A percentile compares a stretch with the other conserved stretches of the same genome.
Evolutionary conservation across 2,329 filamentous ascomycete genomes (phyloP).

Genomic region (Tolypocladium sp.): DNA sequence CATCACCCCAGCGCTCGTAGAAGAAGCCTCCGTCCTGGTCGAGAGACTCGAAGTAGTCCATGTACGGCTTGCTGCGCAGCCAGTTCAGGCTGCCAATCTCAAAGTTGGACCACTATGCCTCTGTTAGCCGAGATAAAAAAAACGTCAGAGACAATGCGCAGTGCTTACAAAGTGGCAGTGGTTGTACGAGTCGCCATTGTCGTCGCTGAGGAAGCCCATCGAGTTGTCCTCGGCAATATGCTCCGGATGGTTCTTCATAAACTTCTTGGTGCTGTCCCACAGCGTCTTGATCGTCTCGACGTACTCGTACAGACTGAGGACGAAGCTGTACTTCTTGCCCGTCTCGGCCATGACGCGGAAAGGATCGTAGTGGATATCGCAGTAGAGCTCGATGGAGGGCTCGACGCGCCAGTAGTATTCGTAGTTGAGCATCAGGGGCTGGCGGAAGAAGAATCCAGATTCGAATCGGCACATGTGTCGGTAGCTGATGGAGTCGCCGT

Average conservation of each 20-base stretch:
- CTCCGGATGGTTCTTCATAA: conserved; percentile 83
- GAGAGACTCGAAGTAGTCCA: conserved; percentile 82
- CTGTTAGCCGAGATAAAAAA: conserved; percentile 8
- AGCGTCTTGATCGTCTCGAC: conserved; percentile 91
- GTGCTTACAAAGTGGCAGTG: conserved; percentile 83
- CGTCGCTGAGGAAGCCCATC: conserved; percentile 85
- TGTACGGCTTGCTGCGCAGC: conserved; percentile 81
- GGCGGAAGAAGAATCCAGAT: conserved; percentile 98
- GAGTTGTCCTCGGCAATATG: conserved; percentile 78
- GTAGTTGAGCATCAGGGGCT: conserved; percentile 87
- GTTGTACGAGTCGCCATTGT: conserved; percentile 88
- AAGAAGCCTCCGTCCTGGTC: conserved; percentile 95
- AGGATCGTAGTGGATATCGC: conserved; percentile 89
- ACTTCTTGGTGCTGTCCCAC: conserved; percentile 92
- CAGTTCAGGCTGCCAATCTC: conserved; percentile 92
- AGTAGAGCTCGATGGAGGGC: conserved; percentile 92
- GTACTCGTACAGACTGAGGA: conserved; percentile 93
- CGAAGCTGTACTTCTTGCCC: conserved; percentile 97
- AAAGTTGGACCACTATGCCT: conserved; percentile 88
- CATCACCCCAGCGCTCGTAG: conserved; percentile 97
- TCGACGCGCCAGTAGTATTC: conserved; percentile 99
- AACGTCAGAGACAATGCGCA: not conserved
- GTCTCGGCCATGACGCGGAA: conserved; percentile 96
- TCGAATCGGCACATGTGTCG: conserved; percentile 99
- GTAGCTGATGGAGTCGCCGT: conserved; percentile 94